A percentile compares a stretch with the other conserved stretches of the same genome.
These are phyloP conservation scores for Neofusicoccum kwambonambiense DNA, from an alignment of 2,329 filamentous ascomycete genomes.

Conservation along the genomic window DNA sequence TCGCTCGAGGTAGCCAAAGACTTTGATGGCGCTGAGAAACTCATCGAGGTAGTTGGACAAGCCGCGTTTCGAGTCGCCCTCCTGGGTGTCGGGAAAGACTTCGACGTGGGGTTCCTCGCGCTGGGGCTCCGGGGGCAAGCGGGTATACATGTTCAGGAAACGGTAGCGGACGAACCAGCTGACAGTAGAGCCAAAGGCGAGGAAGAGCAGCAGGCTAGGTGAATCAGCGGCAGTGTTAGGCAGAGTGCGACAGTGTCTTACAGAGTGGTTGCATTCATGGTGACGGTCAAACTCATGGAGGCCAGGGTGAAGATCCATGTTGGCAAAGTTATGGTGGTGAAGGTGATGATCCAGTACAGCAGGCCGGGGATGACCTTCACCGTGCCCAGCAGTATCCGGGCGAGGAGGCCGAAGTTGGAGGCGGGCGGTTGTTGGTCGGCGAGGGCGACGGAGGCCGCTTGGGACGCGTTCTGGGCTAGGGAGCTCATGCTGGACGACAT, in stretches of 20 bases:
- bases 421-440: slow-evolving; percentile 7
- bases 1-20: slow-evolving; percentile 94
- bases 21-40: slow-evolving; percentile 97
- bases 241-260: slow-evolving; percentile 46
- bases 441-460: not conserved
- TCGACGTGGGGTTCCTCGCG: slow-evolving; percentile 95
- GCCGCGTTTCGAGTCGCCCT: slow-evolving; percentile 84
- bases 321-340: slow-evolving; percentile 84
- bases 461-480: not conserved
- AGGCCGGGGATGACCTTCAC: slow-evolving; percentile 56
- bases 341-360: slow-evolving; percentile 77
- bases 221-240: slow-evolving; percentile 44
- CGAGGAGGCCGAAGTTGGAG: slow-evolving; percentile 45
- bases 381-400: slow-evolving; percentile 49
- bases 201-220: slow-evolving; percentile 60
- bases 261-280: slow-evolving; percentile 97
- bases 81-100: slow-evolving; percentile 88
- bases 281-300: slow-evolving; percentile 91
- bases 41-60: slow-evolving; percentile 97
- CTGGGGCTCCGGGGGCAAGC: slow-evolving; percentile 89
- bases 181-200: slow-evolving; percentile 74
- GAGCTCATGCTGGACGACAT: slow-evolving; percentile 3
- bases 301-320: slow-evolving; percentile 86
- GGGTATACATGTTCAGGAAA: slow-evolving; percentile 94
- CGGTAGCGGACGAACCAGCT: slow-evolving; percentile 95